Evolutionary conservation across 352 stramenopile species (phyloP), one percentile per base, ranked within the genome.

Genomic region (Ophiocytium majus): DNA sequence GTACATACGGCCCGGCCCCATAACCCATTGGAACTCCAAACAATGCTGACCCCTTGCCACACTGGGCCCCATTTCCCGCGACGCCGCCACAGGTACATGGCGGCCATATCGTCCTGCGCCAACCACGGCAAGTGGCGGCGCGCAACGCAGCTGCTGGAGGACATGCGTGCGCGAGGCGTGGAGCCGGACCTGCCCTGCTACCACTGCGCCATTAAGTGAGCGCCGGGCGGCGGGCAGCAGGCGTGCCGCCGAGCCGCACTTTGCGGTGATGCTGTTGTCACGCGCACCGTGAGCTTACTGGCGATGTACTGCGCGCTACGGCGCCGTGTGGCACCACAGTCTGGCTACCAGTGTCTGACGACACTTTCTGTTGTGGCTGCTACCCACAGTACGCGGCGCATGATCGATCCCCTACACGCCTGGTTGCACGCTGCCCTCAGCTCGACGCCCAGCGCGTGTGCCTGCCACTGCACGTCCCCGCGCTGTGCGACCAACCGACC

Each of bases 101-200:
- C 43, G 43, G 75, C 75, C 5, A 81, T 81, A 81, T 5, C 14
- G 5, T 5, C 36, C 5, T 81, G 75, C 75, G 75, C 75, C 5
- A 14, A 5, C 1, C 75, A 81, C 19, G 1, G 19, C 50, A 81
- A 81, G 36, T 81, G 36, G 31, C 31, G 75, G 1, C 75, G 75
- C 50, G 75, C 75, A 14, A 43, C 32, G 32, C 75, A 81, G 75
- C 75, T 81, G 31, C 31, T 81, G 10, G 31, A 28, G 50, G 75
- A 37, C 1, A 81, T 81, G 75, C 19, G 75, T 10, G 75, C 35
- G 31, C 1, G 10, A 10, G 36, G 36, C 37, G 31, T 81, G 75
- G 10, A 1, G 19, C 75, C 75, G 37, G 75, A 81, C 32, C n/a
- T 33, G 19, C 19, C 34, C 1, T 81, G 75, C 36, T 81, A 81